Evolutionary conservation across 2,329 filamentous ascomycete species (phyloP).

Genomic region (Diplodia mutila): DNA sequence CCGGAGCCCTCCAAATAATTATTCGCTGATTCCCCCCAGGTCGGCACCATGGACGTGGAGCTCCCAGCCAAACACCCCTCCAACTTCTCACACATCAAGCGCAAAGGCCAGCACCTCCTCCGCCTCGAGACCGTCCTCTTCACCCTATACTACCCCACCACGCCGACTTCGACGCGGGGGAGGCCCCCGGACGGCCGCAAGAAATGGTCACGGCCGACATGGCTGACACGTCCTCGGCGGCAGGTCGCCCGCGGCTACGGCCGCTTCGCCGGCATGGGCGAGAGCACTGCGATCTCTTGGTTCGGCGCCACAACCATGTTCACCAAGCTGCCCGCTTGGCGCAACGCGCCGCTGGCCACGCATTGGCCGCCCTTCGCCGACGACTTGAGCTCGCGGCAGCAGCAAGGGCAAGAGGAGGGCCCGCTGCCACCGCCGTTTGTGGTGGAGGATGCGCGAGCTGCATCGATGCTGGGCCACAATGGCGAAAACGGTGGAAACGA

Average conservation of each 20-base stretch:
- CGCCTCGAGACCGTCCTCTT: conserved; percentile 65
- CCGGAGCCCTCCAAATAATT: neutral
- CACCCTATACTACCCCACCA: conserved; percentile 67
- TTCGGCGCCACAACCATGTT: conserved; percentile 64
- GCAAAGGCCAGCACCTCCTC: conserved; percentile 52
- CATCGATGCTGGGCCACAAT: conserved; percentile 29
- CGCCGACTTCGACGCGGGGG: conserved; percentile 46
- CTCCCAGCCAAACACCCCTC: conserved; percentile 52
- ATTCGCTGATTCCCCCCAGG: conserved; percentile 29
- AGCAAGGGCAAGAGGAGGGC: conserved; percentile 32
- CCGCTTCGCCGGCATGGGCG: conserved; percentile 60
- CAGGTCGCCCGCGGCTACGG: conserved; percentile 64
- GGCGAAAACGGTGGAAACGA: conserved; percentile 30
- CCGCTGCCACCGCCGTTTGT: conserved; percentile 51
- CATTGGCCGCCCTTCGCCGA: conserved; percentile 55
- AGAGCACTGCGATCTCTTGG: conserved; percentile 53
- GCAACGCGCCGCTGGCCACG: conserved; percentile 62
- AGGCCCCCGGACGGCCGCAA: conserved; percentile 46
- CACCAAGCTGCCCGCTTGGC: conserved; percentile 66
- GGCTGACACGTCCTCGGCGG: conserved; percentile 63
- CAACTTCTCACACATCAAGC: conserved; percentile 54
- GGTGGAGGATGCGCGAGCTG: conserved; percentile 30
- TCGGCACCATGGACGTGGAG: conserved; percentile 60
- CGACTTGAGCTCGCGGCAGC: conserved; percentile 34
- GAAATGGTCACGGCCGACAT: conserved; percentile 60